A percentile compares a stretch with the other conserved stretches of the same genome.
phyloP scores from a whole-genome alignment of 352 stramenopile species.

The Pythium sp. region DNA sequence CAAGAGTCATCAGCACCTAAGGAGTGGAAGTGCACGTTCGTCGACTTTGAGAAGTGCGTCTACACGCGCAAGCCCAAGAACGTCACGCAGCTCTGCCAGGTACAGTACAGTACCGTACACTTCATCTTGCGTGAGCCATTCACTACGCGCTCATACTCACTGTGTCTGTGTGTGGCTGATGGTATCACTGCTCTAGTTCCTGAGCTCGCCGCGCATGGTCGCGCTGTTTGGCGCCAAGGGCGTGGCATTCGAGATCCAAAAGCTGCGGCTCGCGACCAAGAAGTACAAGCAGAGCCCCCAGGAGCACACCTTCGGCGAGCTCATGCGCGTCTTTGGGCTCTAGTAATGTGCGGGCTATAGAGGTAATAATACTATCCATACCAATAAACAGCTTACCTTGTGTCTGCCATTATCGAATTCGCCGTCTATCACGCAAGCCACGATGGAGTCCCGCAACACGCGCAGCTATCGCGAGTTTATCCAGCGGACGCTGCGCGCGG shows the following conservation, averaged over 20 bases:
- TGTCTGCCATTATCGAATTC: slow-evolving; percentile 7
- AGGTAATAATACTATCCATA: no score
- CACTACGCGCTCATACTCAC: not conserved
- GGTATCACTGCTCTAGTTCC: no score
- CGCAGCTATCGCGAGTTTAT: slow-evolving; percentile 41
- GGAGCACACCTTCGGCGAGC: slow-evolving; percentile 33
- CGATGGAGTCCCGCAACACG: slow-evolving; percentile 39
- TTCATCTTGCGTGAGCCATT: not conserved
- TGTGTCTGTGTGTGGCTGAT: not conserved
- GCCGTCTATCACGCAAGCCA: not conserved
- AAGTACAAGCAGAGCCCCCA: slow-evolving; percentile 54
- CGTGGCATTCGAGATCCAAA: slow-evolving; percentile 35
- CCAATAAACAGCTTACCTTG: not conserved
- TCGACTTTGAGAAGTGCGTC: slow-evolving; percentile 79
- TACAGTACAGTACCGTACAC: slow-evolving; percentile 11
- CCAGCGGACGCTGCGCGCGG: slow-evolving; percentile 28
- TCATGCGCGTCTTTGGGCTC: slow-evolving; percentile 47
- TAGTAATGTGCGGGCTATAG: slow-evolving; percentile 11
- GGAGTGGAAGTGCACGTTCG: slow-evolving; percentile 55
- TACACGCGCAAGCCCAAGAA: slow-evolving; percentile 71
- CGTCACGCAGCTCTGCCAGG: slow-evolving; percentile 76
- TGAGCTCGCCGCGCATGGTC: slow-evolving; percentile 62
- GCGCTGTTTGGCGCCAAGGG: slow-evolving; percentile 42
- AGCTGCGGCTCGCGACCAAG: slow-evolving; percentile 57
- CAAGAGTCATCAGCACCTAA: not conserved